These are phyloP conservation scores for Colletotrichum godetiae DNA, from an alignment of 2,329 filamentous ascomycete genomes.

Conservation along the genomic window DNA sequence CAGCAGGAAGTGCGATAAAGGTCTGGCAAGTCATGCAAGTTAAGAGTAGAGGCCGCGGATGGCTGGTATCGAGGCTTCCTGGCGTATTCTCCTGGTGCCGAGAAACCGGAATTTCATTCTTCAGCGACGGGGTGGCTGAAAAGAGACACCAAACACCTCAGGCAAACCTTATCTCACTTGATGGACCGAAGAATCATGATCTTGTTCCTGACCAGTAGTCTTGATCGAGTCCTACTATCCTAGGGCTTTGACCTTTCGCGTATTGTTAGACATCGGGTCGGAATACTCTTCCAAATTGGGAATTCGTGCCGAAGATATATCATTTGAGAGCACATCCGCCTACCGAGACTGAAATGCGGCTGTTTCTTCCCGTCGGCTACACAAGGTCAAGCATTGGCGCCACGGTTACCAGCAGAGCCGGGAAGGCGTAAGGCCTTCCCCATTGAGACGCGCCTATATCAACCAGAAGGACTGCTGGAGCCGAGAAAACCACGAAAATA, in stretches of 20 bases:
- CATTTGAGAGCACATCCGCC: neutral
- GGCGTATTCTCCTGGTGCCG: neutral
- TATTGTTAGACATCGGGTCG: neutral
- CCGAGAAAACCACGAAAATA: neutral
- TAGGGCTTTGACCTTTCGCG: neutral
- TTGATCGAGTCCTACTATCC: neutral
- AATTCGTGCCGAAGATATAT: slow-evolving; percentile 7
- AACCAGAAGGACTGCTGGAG: neutral
- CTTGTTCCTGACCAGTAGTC: no score
- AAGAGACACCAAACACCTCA: neutral
- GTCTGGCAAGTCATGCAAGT: neutral
- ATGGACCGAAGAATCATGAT: neutral
- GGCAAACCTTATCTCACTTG: neutral
- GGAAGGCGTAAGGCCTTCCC: neutral
- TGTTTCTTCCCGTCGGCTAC: slow-evolving; percentile 16
- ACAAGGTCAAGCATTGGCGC: neutral
- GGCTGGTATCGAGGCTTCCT: neutral
- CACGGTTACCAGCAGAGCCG: neutral
- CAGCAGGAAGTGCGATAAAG: neutral
- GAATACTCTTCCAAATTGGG: neutral
- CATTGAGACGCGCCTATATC: neutral
- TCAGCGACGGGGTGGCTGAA: neutral
- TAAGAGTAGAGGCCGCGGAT: neutral
- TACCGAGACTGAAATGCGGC: neutral
- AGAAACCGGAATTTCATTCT: neutral